Base-by-base conservation (phyloP, 2,329 filamentous ascomycete species). In the Myriosclerotinia curreyana region DNA sequence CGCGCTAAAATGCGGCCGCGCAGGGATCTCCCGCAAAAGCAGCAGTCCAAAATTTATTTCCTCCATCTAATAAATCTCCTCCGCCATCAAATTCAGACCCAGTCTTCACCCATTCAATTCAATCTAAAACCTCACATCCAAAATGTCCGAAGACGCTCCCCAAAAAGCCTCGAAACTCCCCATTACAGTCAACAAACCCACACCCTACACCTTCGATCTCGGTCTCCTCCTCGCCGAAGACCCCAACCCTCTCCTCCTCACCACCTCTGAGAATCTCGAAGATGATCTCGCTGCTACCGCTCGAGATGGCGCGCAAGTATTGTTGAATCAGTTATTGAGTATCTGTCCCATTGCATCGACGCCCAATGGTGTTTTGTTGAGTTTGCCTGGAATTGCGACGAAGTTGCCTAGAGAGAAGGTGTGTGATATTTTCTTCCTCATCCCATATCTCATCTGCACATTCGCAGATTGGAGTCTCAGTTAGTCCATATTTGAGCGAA, bases 271-370 rank as follows among this genome's bases (percentile, higher is more conserved):
- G 38, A 74, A 80, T 46, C 78, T 87, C 68, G 91, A 96, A 77
- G 79, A 81, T 36, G 83, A 85, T 65, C 87, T 98, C 66, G 82
- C 88, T 67, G 79, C 84, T 49, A 86, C 87, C 28, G 92, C 95
- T 63, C 91, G 93, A 73, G 92, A 96, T 77, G 92, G 91, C 77
- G 91, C 93, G 15, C 95, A 99, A 79, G 87, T 86, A 38, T 86
- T 99, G 65, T 86, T 99, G 77, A 96, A 96, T 82, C 93, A 98
- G 78, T 88, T 99, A 66, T 87, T 99, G 48, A 92, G 88, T 20
- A 94, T 92, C 53, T 95, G 92, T 79, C 84, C 91, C 34, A 88
- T 97, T 71, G 84, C 82, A 66, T 88, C 89, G 53, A 88, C 86
- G 53, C 76, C 77, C 38, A 80, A 83, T 63, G 85, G 92, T 70